Base-by-base conservation (phyloP, 2,329 filamentous ascomycete species). In the Orbilia oligospora region DNA sequence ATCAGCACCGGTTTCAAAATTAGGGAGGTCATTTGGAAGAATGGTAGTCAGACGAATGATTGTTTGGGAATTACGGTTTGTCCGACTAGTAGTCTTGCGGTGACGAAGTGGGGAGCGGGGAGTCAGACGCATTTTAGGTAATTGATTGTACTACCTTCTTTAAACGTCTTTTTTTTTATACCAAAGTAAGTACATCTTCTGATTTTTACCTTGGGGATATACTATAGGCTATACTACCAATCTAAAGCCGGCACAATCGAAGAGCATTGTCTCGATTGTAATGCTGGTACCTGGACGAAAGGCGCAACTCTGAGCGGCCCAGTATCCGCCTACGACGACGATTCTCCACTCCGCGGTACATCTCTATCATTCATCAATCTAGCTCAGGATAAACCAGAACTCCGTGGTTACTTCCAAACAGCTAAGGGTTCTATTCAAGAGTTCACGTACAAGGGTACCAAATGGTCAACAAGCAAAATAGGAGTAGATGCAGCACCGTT, bases 201-300 rank as follows among this genome's bases (percentile, higher is more conserved):
- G n/a, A n/a, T 18, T 46, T 16, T 16, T 2, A 12, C 16, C 14
- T 18, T 18, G 8, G 14, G 4, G 27, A 18, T 36, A 2, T 22
- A n/a, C n/a, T n/a, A 24, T 51, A 68, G 65, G 27, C 6, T 68
- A 38, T 68, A 55, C 22, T 68, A 68, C 48, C 65, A 68, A 56
- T 41, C 30, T 1, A 27, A 16, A 33, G 46, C 48, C 16, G 65
- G 49, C 12, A 41, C 49, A 18, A 68, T 68, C 48, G 65, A 55
- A 56, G 65, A 68, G 46, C 65, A 68, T 36, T 56, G 65, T 33
- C 36, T 68, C 9, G 48, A 68, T 22, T 51, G 49, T 30, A 68
- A 55, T 33, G 18, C 36, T 9, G 48, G 48, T 10, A 18, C 36
- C 10, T 68, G 65, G 65, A 44, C 46, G 1, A 56, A 55, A 56